These are phyloP conservation scores for Coemansia erecta DNA, from an alignment of 192 early-diverging fungal genomes.

Conservation along the genomic window DNA sequence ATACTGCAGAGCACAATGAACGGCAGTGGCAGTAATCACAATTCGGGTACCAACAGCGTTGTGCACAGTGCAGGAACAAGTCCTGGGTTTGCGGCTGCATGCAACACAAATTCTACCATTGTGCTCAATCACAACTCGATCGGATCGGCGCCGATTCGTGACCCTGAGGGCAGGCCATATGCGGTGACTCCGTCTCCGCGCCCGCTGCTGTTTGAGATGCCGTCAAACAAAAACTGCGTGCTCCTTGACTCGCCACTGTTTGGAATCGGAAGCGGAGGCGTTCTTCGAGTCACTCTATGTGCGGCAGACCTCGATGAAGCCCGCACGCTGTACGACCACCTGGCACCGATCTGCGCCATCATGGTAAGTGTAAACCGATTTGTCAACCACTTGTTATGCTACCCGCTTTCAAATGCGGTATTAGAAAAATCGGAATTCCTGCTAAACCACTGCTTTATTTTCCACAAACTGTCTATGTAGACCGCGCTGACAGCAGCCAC, in stretches of 20 bases:
- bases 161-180: background rate
- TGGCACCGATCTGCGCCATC: conserved; percentile 87
- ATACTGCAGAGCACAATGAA: conserved; percentile 26
- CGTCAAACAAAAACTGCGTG: conserved; percentile 63
- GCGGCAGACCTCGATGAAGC: conserved; percentile 92
- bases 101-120: conserved; percentile 6
- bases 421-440: background rate
- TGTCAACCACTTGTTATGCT: background rate
- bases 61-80: conserved; percentile 7
- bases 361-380: conserved; percentile 55
- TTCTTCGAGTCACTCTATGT: conserved; percentile 92
- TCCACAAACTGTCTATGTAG: conserved; percentile 14
- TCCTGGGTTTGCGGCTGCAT: conserved; percentile 6
- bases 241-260: conserved; percentile 96
- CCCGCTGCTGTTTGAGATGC: conserved; percentile 18
- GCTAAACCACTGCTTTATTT: background rate
- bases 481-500: conserved; percentile 88
- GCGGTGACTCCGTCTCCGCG: conserved; percentile 8
- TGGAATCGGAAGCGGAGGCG: conserved; percentile 94
- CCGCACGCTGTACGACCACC: conserved; percentile 88
- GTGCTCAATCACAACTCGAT: background rate
- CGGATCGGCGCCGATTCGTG: too few species aligned
- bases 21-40: background rate
- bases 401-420: background rate
- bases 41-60: conserved; percentile 1